Base-by-base conservation (phyloP, 805 yeast genomes). In the Sugiyamaella floridensis region DNA sequence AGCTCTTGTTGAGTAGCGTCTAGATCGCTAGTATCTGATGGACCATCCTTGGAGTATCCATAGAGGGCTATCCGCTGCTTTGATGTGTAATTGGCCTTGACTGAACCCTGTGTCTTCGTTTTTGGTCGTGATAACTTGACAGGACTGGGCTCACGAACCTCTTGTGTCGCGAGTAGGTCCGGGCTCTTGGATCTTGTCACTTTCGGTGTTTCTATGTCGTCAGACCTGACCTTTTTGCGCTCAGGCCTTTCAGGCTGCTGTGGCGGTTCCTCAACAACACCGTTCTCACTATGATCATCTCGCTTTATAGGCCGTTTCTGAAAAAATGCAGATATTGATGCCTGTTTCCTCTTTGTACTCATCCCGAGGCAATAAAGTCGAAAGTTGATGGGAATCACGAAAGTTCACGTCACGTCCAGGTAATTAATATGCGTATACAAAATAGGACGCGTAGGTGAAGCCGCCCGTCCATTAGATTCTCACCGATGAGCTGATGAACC, bases 321-420 rank as follows among this genome's bases (percentile, higher is more conserved):
- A 14, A 45, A 45, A 14, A 45, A 45, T n/a, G 48, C 10, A 19
- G 20, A 28, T 29, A 45, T 45, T 4, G 48, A 45, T 28, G 48
- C 29, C 48, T 45, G 48, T 32, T 34, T 29, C 37, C n/a, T 10
- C n/a, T 32, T 32, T 11, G 37, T 11, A 5, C 9, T 32, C 37
- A 32, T 32, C n/a, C 4, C 9, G 2, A 11, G 37, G 26, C 26
- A 22, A 22, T 22, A 3, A 6, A 22, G 26, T 22, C n/a, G n/a
- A n/a, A n/a, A n/a, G n/a, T n/a, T n/a, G n/a, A n/a, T n/a, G n/a
- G n/a, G 26, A 22, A 22, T 22, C 37, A 14, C 37, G 37, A 32
- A 32, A 32, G n/a, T 32, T 32, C 37, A 32, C 37, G 37, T 32
- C 37, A 14, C 37, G 37, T 32, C n/a, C 26, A 32, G n/a, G n/a